A percentile compares a stretch with the other conserved stretches of the same genome.
These are phyloP conservation scores for Leccinellum luteum DNA, from an alignment of 768 basidiomycete species.

Conservation along the genomic window DNA sequence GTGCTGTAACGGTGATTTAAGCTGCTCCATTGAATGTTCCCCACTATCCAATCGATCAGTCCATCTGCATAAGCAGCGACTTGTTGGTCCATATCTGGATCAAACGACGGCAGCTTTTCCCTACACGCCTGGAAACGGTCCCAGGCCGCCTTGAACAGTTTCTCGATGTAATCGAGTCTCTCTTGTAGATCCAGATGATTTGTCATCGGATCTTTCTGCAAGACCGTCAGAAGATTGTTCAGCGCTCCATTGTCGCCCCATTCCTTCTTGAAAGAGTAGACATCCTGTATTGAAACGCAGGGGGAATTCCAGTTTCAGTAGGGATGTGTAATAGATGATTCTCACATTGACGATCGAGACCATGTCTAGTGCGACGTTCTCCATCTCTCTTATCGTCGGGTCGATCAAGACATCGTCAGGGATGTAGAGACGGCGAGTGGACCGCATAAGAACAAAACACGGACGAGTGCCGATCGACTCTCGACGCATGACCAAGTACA, in stretches of 20 bases:
- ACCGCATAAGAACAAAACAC: conserved; percentile 29
- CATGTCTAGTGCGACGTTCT: conserved; percentile 25
- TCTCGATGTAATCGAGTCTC: conserved; percentile 20
- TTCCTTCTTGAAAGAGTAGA: conserved; percentile 33
- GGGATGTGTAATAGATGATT: no score
- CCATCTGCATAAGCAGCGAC: conserved; percentile 25
- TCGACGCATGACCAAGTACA: conserved; percentile 29
- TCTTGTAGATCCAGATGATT: conserved; percentile 24
- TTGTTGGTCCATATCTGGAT: conserved; percentile 14
- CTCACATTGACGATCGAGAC: conserved; percentile 27
- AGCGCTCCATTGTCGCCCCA: conserved; percentile 25
- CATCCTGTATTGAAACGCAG: conserved; percentile 15
- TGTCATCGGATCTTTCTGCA: conserved; percentile 24
- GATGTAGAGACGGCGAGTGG: conserved; percentile 25
- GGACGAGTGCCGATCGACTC: conserved; percentile 30
- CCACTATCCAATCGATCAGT: conserved; percentile 24
- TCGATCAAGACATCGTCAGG: conserved; percentile 21
- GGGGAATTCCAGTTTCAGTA: background rate
- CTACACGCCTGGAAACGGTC: conserved; percentile 23
- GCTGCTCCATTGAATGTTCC: conserved; percentile 29
- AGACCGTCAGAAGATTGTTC: conserved; percentile 29
- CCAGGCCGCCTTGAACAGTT: conserved; percentile 20
- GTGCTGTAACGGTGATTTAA: conserved; percentile 28
- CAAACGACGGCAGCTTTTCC: conserved; percentile 18
- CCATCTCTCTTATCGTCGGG: conserved; percentile 27